These are phyloP conservation scores for Beta macrorhiza DNA, from an alignment of 179 eudicot genomes.

Conservation along the genomic window DNA sequence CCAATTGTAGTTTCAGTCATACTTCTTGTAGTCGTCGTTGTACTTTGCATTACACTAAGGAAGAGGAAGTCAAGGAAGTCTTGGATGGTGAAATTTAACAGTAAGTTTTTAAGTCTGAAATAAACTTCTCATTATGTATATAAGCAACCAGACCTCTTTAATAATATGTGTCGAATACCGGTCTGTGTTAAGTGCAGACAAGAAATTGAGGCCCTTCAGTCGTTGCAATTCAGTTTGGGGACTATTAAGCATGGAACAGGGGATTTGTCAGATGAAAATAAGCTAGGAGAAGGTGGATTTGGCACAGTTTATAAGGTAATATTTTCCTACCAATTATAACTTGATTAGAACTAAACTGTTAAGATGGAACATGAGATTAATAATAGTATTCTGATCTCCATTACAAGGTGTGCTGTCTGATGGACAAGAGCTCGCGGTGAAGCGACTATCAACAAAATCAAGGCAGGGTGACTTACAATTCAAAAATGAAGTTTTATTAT, in stretches of 20 bases:
- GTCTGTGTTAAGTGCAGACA: conserved; percentile 19
- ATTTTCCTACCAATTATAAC: no score
- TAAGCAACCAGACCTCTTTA: no score
- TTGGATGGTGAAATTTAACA: conserved; percentile 23
- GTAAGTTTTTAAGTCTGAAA: background rate
- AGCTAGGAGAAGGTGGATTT: conserved; percentile 34
- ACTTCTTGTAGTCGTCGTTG: background rate
- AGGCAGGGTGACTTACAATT: conserved; percentile 36
- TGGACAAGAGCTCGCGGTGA: conserved; percentile 34
- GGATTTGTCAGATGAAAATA: conserved; percentile 30
- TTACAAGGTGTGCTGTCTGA: conserved; percentile 28
- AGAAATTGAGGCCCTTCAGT: conserved; percentile 26
- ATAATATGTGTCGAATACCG: no score
- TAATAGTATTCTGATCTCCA: no score
- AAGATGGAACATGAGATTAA: no score
- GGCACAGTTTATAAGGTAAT: conserved; percentile 35
- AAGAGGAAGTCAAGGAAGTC: conserved; percentile 26
- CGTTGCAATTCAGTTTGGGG: conserved; percentile 28
- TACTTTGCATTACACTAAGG: conserved; percentile 10
- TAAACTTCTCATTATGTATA: no score
- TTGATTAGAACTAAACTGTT: no score
- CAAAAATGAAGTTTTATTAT: conserved; percentile 37
- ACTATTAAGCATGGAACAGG: conserved; percentile 30
- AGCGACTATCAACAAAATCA: conserved; percentile 31
- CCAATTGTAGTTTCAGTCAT: conserved; percentile 14